phyloP scores from a whole-genome alignment of 1,284 basidiomycete species.

The Ustilago loliicola region DNA sequence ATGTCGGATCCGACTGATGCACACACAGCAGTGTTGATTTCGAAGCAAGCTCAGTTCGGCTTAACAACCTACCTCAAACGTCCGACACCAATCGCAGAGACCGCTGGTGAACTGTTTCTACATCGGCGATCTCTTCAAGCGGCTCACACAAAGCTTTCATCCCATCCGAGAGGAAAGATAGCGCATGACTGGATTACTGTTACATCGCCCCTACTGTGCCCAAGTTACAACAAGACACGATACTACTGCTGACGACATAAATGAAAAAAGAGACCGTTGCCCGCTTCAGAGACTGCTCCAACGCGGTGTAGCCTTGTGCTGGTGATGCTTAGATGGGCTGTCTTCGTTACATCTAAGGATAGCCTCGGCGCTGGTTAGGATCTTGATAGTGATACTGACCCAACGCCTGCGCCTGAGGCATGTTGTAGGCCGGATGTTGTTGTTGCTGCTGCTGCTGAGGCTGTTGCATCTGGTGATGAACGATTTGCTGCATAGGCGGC shows the following conservation, averaged over 20 bases:
- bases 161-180: not conserved
- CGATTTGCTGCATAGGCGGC: not conserved
- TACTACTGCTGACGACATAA: not conserved
- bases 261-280: not conserved
- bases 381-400: slow-evolving; percentile 13
- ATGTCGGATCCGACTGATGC: not conserved
- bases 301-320: not conserved
- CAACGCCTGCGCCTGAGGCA: not conserved
- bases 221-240: too few relatives aligned
- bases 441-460: slow-evolving; percentile 11
- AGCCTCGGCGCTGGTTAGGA: slow-evolving; percentile 22
- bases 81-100: too few relatives aligned
- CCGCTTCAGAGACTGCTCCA: too few relatives aligned
- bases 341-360: slow-evolving; percentile 6
- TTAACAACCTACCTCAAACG: not conserved
- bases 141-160: too few relatives aligned
- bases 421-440: not conserved
- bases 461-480: not conserved
- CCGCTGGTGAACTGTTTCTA: not conserved
- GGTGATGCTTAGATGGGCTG: not conserved
- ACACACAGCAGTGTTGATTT: not conserved
- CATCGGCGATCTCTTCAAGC: not conserved
- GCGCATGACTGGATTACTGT: not conserved
- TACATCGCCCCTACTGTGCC: not conserved
- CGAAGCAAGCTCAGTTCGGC: not conserved